phyloP scores from a whole-genome alignment of 768 basidiomycete species.

The Nidularia pulvinata region DNA sequence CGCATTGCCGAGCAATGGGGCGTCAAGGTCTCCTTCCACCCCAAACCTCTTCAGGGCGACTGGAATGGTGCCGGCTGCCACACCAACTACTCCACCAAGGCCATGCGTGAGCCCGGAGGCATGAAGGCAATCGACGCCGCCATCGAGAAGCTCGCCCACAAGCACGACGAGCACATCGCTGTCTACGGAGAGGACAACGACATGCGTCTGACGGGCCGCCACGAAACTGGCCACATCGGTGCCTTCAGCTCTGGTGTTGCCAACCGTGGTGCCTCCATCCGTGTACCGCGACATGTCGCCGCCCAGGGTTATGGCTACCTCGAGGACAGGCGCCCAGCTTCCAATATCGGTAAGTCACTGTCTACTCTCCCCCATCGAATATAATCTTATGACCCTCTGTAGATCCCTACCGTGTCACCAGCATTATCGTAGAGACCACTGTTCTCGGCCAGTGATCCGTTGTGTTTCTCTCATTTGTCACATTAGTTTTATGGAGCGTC shows the following conservation, averaged over 20 bases:
- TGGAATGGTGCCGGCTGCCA: slow-evolving; percentile 99
- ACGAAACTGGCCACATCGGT: slow-evolving; percentile 96
- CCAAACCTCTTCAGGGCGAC: slow-evolving; percentile 95
- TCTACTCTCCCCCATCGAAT: neutral
- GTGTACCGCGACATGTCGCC: slow-evolving; percentile 93
- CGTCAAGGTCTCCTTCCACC: slow-evolving; percentile 98
- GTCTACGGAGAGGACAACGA: slow-evolving; percentile 99
- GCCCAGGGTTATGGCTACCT: slow-evolving; percentile 94
- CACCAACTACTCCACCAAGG: slow-evolving; percentile 95
- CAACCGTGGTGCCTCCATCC: slow-evolving; percentile 96
- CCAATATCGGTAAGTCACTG: slow-evolving; percentile 82
- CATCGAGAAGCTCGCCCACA: slow-evolving; percentile 90
- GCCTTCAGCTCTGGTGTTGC: slow-evolving; percentile 94
- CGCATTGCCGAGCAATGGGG: slow-evolving; percentile 98
- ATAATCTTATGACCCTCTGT: slow-evolving; percentile 2
- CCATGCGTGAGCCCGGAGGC: slow-evolving; percentile 93
- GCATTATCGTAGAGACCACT: slow-evolving; percentile 89
- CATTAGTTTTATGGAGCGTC: neutral
- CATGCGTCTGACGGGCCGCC: slow-evolving; percentile 90
- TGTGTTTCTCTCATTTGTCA: slow-evolving; percentile 2
- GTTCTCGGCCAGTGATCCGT: slow-evolving; percentile 54
- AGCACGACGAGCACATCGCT: slow-evolving; percentile 94
- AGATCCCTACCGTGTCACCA: slow-evolving; percentile 96
- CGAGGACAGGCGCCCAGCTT: slow-evolving; percentile 96
- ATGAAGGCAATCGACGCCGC: slow-evolving; percentile 91